These are phyloP conservation scores for Pichia ethanolica DNA, from an alignment of 805 yeast species.

Conservation along the genomic window DNA sequence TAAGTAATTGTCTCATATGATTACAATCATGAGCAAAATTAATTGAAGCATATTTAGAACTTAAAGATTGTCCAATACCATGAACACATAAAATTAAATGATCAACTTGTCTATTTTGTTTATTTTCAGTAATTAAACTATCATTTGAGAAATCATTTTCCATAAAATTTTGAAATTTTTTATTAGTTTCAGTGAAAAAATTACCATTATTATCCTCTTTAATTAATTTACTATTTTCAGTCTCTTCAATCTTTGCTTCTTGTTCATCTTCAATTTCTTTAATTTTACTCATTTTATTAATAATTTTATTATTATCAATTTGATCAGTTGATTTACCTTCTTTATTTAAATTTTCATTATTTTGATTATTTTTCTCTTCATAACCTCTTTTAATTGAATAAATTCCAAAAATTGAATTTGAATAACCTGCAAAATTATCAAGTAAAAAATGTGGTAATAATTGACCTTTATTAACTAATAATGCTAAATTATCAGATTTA, in stretches of 20 bases:
- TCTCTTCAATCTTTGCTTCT: neutral
- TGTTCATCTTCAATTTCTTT: neutral
- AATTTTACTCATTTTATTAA: neutral
- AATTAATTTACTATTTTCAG: too few species aligned
- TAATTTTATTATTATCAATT: neutral
- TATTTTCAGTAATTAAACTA: conserved; percentile 33
- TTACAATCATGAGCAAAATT: conserved; percentile 84
- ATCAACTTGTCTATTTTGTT: conserved; percentile 35
- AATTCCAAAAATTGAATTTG: conserved; percentile 37
- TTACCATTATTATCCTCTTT: neutral
- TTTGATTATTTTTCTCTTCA: conserved; percentile 6
- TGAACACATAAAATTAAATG: conserved; percentile 80
- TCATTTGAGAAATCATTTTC: conserved; percentile 47
- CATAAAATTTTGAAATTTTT: conserved; percentile 36
- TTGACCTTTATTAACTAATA: conserved; percentile 22
- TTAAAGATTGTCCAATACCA: conserved; percentile 89
- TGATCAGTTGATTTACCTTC: neutral
- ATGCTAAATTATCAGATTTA: conserved; percentile 17
- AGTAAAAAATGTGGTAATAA: conserved; percentile 22
- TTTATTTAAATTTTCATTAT: conserved; percentile 8
- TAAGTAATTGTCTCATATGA: conserved; percentile 52
- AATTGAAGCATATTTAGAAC: conserved; percentile 68
- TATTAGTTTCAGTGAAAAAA: conserved; percentile 14
- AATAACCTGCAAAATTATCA: conserved; percentile 19
- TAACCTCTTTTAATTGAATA: conserved; percentile 45